Conservation (phyloP, 78 protist species). For the Trichosphaerium sp. region DNA sequence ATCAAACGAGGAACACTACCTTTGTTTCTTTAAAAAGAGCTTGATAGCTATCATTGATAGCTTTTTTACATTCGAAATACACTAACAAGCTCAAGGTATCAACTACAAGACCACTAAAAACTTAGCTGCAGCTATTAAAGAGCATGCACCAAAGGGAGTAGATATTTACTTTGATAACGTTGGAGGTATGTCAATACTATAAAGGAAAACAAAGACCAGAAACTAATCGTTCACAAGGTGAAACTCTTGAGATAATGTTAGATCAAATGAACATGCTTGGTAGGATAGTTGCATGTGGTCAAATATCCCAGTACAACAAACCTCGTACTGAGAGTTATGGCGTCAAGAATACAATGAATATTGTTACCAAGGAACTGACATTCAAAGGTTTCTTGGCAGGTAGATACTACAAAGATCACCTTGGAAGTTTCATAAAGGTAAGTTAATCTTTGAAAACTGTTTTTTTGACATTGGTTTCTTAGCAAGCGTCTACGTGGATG, state of each 20-base stretch:
- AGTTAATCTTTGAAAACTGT: too few relatives aligned
- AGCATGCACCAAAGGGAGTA: constrained; percentile 34
- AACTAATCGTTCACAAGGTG: constrained; percentile 5
- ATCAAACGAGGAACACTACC: too few relatives aligned
- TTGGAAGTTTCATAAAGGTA: too few relatives aligned
- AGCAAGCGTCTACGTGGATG: too few relatives aligned
- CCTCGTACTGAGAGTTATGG: not conserved
- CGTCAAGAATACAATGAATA: not conserved
- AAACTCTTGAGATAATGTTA: constrained; percentile 25
- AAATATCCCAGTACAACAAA: constrained; percentile 23
- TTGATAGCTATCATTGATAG: too few relatives aligned
- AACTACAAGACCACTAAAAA: constrained; percentile 21
- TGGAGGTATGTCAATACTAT: not conserved
- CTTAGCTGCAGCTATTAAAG: not conserved
- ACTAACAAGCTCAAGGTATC: too few relatives aligned
- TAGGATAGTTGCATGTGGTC: constrained; percentile 37
- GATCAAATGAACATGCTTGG: constrained; percentile 1
- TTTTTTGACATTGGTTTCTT: too few relatives aligned
- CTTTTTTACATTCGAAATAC: too few relatives aligned
- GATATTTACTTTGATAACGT: constrained; percentile 60
- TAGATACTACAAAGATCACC: too few relatives aligned
- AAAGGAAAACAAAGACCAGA: not conserved
- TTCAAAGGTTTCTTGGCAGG: constrained; percentile 37
- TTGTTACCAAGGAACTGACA: constrained; percentile 1
- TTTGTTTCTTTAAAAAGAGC: too few relatives aligned